Evolutionary conservation across 192 early-diverging fungal species (phyloP).

Genomic region (Linnemannia zychae): DNA sequence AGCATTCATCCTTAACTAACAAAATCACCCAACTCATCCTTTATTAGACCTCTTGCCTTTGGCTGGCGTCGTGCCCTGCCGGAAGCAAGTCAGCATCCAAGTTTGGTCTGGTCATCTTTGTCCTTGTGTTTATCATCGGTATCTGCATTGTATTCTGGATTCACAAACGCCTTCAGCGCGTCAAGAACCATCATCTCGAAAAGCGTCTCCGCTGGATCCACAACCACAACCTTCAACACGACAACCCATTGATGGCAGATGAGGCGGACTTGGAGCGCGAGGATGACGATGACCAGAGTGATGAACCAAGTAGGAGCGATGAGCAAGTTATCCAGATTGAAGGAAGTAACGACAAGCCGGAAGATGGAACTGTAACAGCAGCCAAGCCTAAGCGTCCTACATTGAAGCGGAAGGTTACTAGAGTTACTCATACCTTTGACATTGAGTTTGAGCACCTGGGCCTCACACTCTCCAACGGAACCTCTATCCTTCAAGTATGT

Average conservation of each 20-base stretch:
- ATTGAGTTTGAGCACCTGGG: slow-evolving; percentile 65
- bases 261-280: slow-evolving; percentile 14
- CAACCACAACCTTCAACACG: slow-evolving; percentile 36
- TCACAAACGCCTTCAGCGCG: slow-evolving; percentile 32
- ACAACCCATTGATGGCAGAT: slow-evolving; percentile 14
- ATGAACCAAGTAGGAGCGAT: not conserved
- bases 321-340: slow-evolving; percentile 14
- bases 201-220: slow-evolving; percentile 50
- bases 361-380: not conserved
- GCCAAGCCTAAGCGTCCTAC: slow-evolving; percentile 1
- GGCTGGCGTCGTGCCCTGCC: slow-evolving; percentile 45
- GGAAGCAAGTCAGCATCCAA: slow-evolving; percentile 43
- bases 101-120: slow-evolving; percentile 41
- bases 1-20: too few species aligned
- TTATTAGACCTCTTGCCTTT: slow-evolving; percentile 28
- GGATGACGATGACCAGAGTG: not conserved
- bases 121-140: slow-evolving; percentile 26
- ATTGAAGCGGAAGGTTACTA: not conserved
- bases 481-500: slow-evolving; percentile 67
- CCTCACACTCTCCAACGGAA: slow-evolving; percentile 52
- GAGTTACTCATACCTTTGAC: slow-evolving; percentile 62
- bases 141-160: slow-evolving; percentile 45
- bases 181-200: slow-evolving; percentile 44
- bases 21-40: too few species aligned
- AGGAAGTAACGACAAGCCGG: slow-evolving; percentile 2